Percentiles rank a stretch among this genome's conserved stretches.
Conservation (phyloP, 495 filamentous ascomycete species). For the Trichodelitschia bisporula region DNA sequence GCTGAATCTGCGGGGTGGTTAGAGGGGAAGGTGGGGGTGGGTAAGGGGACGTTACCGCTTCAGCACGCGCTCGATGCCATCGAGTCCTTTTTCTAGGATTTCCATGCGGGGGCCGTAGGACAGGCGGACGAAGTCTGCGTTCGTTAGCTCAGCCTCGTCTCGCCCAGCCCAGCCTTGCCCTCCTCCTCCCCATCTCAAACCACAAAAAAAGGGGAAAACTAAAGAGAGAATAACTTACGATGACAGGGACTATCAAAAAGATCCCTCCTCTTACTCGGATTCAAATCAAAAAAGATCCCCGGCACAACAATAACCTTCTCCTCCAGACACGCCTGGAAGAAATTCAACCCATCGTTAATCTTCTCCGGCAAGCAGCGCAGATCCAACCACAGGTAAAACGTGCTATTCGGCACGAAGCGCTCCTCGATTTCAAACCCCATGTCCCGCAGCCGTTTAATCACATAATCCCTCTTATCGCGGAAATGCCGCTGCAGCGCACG, state of each 20-base stretch:
- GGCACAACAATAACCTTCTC: conserved; percentile 92
- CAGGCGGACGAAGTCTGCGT: conserved; percentile 46
- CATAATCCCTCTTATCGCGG: conserved; percentile 73
- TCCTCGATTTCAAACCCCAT: conserved; percentile 58
- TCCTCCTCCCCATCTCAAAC: no score
- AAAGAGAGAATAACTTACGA: conserved; percentile 13
- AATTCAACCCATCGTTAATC: conserved; percentile 82
- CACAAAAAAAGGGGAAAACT: conserved; percentile 10
- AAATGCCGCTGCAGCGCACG: conserved; percentile 70
- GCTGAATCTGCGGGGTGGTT: no score
- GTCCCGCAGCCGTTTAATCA: conserved; percentile 42
- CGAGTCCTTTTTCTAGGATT: conserved; percentile 56
- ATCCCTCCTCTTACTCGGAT: conserved; percentile 71
- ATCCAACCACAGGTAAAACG: conserved; percentile 79
- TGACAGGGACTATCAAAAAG: conserved; percentile 90
- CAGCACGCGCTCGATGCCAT: conserved; percentile 75
- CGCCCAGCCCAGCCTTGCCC: neutral
- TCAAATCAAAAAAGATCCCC: conserved; percentile 80
- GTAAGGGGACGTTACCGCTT: no score
- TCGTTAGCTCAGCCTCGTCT: neutral
- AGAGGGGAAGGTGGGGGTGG: no score
- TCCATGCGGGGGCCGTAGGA: conserved; percentile 86
- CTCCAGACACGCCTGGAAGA: conserved; percentile 78
- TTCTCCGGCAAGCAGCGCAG: conserved; percentile 38
- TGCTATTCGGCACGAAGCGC: conserved; percentile 65